These are phyloP conservation scores for Alternaria sp. DNA, from an alignment of 2,329 filamentous ascomycete species.

Conservation along the genomic window DNA sequence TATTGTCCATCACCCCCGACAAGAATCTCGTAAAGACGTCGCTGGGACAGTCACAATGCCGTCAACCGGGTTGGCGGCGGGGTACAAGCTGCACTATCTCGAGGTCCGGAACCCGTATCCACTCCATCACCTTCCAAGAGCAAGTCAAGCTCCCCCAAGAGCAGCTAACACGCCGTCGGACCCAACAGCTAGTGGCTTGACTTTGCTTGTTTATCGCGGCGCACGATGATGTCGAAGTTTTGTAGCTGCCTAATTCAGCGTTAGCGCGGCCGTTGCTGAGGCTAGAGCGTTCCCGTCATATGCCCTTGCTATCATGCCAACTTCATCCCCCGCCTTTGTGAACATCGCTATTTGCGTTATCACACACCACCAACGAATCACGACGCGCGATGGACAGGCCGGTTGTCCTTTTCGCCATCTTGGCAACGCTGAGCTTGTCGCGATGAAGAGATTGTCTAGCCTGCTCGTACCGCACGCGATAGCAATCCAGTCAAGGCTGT, in stretches of 20 bases:
- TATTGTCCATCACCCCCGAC: background rate
- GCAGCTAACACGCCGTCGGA: background rate
- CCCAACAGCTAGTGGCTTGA: conserved; percentile 12
- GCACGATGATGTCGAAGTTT: conserved; percentile 1
- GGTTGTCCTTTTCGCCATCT: background rate
- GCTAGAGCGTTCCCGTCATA: background rate
- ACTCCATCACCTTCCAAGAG: conserved; percentile 15
- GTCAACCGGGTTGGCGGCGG: conserved; percentile 10
- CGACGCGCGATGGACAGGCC: background rate
- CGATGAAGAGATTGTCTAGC: background rate
- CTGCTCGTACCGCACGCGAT: background rate
- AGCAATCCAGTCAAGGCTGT: background rate
- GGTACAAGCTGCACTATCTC: background rate
- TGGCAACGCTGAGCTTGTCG: background rate
- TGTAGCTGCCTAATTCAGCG: conserved; percentile 9
- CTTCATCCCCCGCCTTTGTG: background rate
- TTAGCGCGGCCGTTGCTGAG: background rate
- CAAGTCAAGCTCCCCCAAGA: conserved; percentile 13
- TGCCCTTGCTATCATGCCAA: background rate
- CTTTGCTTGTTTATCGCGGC: conserved; percentile 15
- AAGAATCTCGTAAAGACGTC: background rate
- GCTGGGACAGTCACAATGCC: background rate
- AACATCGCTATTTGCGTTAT: background rate
- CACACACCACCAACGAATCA: background rate
- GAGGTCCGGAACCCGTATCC: background rate